These are phyloP conservation scores for Brasenia schreberi DNA, from an alignment of 164 flowering plant species.

Conservation along the genomic window DNA sequence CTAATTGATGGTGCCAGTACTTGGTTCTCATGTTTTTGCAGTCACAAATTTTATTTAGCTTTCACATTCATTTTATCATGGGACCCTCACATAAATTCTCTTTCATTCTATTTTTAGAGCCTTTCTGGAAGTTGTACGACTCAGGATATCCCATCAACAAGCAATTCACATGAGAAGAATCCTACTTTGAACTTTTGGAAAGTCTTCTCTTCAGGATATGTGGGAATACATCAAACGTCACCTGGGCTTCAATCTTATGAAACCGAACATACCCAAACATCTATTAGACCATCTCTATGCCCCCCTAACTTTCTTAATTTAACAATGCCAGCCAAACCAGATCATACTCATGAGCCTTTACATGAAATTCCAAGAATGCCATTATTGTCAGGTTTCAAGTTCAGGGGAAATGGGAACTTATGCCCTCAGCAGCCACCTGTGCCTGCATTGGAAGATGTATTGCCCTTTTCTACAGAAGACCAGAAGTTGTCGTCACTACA, in stretches of 20 bases:
- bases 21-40: not conserved
- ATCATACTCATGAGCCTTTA: conserved; percentile 1
- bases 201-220: not conserved
- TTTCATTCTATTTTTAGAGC: conserved; percentile 11
- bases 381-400: conserved; percentile 4
- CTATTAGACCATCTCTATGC: conserved; percentile 5
- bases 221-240: conserved; percentile 6
- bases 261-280: conserved; percentile 3
- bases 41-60: not conserved
- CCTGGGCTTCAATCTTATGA: conserved; percentile 1
- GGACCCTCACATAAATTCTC: not conserved
- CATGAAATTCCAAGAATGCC: conserved; percentile 4
- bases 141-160: conserved; percentile 6
- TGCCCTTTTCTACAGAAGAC: conserved; percentile 12
- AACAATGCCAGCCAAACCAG: conserved; percentile 13
- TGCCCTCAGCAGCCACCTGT: not conserved
- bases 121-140: conserved; percentile 11
- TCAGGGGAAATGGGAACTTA: conserved; percentile 4
- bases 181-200: conserved; percentile 1
- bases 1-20: not conserved
- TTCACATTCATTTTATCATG: not conserved
- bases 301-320: conserved; percentile 11
- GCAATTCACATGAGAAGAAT: conserved; percentile 5
- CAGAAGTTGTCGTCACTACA: conserved; percentile 7
- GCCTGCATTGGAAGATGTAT: conserved; percentile 5